phyloP scores from a whole-genome alignment of 495 filamentous ascomycete genomes.

The Aspergillus taichungensis region DNA sequence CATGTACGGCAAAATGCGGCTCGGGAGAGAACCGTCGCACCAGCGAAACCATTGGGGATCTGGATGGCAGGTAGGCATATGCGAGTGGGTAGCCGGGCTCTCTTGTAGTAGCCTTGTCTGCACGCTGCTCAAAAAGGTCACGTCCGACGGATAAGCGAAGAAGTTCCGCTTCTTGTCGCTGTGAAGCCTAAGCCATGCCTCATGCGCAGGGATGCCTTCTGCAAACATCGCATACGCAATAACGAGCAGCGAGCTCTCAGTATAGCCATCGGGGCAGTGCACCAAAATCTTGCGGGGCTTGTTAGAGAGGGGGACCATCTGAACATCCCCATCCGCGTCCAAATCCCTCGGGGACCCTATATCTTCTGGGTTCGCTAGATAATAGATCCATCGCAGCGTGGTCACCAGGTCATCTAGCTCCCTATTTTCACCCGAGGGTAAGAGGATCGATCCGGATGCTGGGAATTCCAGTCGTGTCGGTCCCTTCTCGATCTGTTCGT shows the following conservation, averaged over 20 bases:
- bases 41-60: constrained; percentile 73
- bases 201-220: constrained; percentile 66
- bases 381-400: constrained; percentile 82
- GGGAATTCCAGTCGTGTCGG: constrained; percentile 73
- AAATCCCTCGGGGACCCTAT: constrained; percentile 20
- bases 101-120: constrained; percentile 62
- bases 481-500: constrained; percentile 45
- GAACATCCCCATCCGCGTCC: constrained; percentile 52
- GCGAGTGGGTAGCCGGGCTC: constrained; percentile 24
- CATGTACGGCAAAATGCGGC: constrained; percentile 84
- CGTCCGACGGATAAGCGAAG: constrained; percentile 89
- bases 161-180: constrained; percentile 78
- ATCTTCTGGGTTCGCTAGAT: constrained; percentile 53
- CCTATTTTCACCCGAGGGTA: constrained; percentile 66
- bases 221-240: constrained; percentile 89
- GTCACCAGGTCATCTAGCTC: constrained; percentile 78
- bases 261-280: constrained; percentile 93
- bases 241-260: constrained; percentile 78
- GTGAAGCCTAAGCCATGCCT: constrained; percentile 83
- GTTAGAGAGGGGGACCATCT: constrained; percentile 31
- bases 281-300: constrained; percentile 63
- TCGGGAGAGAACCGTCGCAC: constrained; percentile 87
- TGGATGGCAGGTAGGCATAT: constrained; percentile 20
- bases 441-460: constrained; percentile 80
- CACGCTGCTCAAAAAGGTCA: constrained; percentile 64